phyloP scores from a whole-genome alignment of 106 monocot species.

The Cymbidium sinense region DNA sequence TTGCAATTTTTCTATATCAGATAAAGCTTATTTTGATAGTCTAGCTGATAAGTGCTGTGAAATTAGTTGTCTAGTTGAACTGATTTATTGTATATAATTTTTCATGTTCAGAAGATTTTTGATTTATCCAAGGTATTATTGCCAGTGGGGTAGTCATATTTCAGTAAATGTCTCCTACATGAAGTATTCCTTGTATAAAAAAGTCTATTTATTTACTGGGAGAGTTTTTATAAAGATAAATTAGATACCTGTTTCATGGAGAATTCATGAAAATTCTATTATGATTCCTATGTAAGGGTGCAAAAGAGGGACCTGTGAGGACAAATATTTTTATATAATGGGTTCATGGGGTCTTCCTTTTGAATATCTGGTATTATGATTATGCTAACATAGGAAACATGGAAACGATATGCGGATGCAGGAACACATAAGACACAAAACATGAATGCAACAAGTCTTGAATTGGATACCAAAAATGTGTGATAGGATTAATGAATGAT shows the following conservation, averaged over 20 bases:
- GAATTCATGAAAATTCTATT: background rate
- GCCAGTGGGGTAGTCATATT: background rate
- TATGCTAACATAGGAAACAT: background rate
- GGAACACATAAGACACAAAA: background rate
- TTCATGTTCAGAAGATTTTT: background rate
- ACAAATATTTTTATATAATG: background rate
- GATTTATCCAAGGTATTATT: background rate
- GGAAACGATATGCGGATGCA: background rate
- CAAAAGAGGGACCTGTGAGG: background rate
- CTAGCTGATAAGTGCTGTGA: background rate
- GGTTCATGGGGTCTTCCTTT: background rate
- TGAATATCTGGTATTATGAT: background rate
- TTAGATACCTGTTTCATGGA: background rate
- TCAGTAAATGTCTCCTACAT: background rate
- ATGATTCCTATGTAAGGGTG: background rate
- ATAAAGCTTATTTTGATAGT: background rate
- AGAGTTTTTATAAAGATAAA: background rate
- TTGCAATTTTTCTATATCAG: background rate
- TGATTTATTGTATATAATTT: background rate
- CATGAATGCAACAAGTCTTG: background rate
- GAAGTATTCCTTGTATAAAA: background rate
- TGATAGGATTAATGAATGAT: background rate
- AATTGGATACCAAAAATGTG: background rate
- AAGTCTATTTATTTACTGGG: background rate
- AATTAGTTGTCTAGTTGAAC: background rate